A percentile compares a stretch with the other conserved stretches of the same genome.
Conservation (phyloP, 257 asterid genomes). For the Solanum ossicruentum region DNA sequence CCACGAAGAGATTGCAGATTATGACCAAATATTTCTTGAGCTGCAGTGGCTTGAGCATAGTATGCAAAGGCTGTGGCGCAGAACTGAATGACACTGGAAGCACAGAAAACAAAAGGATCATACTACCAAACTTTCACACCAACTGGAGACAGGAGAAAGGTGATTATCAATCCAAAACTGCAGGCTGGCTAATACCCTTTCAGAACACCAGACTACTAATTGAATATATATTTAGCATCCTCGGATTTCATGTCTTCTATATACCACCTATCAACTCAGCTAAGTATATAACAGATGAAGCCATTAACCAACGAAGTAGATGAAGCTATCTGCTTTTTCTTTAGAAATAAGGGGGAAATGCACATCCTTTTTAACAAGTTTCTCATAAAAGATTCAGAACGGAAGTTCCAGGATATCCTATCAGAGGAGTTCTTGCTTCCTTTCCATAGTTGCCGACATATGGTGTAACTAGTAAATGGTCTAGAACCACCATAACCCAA, state of each 20-base stretch:
- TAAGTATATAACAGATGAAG: background rate
- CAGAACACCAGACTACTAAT: background rate
- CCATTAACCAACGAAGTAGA: background rate
- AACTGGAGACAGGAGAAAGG: background rate
- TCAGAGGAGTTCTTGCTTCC: background rate
- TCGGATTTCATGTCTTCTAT: background rate
- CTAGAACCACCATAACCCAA: background rate
- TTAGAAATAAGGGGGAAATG: background rate
- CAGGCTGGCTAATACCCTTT: background rate
- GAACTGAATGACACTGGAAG: slow-evolving; percentile 94
- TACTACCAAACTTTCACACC: background rate
- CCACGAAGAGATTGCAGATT: slow-evolving; percentile 97
- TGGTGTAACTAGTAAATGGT: background rate
- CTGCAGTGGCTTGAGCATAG: slow-evolving; percentile 97
- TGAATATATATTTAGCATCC: background rate
- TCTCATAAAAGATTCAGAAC: background rate
- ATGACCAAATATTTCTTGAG: slow-evolving; percentile 99
- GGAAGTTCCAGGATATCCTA: background rate
- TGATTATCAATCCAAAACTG: background rate
- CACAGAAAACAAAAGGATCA: background rate
- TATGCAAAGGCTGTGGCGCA: slow-evolving; percentile 95
- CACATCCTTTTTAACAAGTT: background rate
- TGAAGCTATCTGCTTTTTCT: background rate
- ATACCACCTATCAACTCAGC: background rate
- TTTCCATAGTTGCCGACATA: background rate